Percentiles rank a stretch among this genome's conserved stretches.
phyloP scores from a whole-genome alignment of 371 early-diverging fungal species.

The Lichtheimia corymbifera region DNA sequence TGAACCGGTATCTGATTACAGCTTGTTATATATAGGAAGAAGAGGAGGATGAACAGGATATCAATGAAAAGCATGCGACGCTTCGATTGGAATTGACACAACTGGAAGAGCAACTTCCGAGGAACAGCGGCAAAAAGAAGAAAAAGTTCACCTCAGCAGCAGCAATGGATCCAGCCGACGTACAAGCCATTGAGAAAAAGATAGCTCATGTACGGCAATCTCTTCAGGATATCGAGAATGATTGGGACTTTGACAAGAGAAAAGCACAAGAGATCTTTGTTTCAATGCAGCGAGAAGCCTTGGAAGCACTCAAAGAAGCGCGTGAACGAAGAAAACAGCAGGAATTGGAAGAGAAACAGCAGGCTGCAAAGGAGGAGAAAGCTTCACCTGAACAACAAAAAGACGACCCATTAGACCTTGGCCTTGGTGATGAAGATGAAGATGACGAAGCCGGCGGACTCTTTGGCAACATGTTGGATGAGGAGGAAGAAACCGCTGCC shows the following conservation, averaged over 20 bases:
- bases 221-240: constrained; percentile 45
- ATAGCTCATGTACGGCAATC: constrained; percentile 49
- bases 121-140: constrained; percentile 28
- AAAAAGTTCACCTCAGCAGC: constrained; percentile 29
- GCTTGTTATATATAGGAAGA: constrained; percentile 16
- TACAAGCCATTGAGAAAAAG: constrained; percentile 30
- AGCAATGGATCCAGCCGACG: constrained; percentile 10
- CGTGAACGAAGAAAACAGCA: constrained; percentile 20
- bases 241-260: constrained; percentile 51
- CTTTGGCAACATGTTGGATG: constrained; percentile 26
- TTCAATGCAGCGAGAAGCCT: constrained; percentile 22
- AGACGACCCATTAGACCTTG: constrained; percentile 10
- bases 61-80: constrained; percentile 36
- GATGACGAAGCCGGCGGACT: constrained; percentile 18
- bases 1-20: neutral
- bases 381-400: neutral
- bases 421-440: constrained; percentile 16
- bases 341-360: constrained; percentile 21
- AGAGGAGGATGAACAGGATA: constrained; percentile 24
- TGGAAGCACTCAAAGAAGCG: constrained; percentile 29
- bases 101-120: constrained; percentile 27
- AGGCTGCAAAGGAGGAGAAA: constrained; percentile 8
- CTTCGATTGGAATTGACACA: constrained; percentile 22
- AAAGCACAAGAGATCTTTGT: constrained; percentile 34
- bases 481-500: constrained; percentile 24